phyloP scores from a whole-genome alignment of 768 basidiomycete species.

The Hysterangium stoloniferum region DNA sequence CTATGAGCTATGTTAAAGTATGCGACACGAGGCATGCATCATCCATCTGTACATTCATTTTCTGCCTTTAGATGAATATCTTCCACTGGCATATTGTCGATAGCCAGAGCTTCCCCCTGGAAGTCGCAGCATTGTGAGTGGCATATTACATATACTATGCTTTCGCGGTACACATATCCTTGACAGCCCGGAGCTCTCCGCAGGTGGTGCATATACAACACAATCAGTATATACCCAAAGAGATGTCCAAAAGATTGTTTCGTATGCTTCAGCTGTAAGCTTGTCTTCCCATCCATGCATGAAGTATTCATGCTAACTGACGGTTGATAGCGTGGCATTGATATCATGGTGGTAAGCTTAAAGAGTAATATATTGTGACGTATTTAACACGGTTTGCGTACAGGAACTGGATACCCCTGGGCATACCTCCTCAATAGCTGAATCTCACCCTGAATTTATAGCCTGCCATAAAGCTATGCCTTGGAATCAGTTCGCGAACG shows the following conservation, averaged over 20 bases:
- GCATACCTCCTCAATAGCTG: slow-evolving; percentile 60
- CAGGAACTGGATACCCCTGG: slow-evolving; percentile 83
- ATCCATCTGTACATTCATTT: slow-evolving; percentile 4
- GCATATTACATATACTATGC: not conserved
- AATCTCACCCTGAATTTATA: slow-evolving; percentile 63
- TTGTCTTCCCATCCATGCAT: not conserved
- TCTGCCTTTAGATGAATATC: slow-evolving; percentile 46
- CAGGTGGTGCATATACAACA: slow-evolving; percentile 51
- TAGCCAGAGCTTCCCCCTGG: slow-evolving; percentile 73
- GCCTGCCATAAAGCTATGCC: slow-evolving; percentile 44
- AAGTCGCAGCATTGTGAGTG: slow-evolving; percentile 40
- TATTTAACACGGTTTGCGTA: too few relatives aligned
- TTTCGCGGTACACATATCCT: not conserved
- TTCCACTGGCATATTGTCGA: slow-evolving; percentile 86
- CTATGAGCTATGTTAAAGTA: slow-evolving; percentile 70
- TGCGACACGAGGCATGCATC: slow-evolving; percentile 7
- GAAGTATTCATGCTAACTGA: not conserved
- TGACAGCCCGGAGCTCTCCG: slow-evolving; percentile 41
- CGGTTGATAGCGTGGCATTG: slow-evolving; percentile 54
- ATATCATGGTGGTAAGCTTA: slow-evolving; percentile 46
- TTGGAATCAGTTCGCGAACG: slow-evolving; percentile 47
- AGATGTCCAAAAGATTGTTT: slow-evolving; percentile 52
- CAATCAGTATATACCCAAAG: slow-evolving; percentile 41
- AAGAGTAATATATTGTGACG: not conserved
- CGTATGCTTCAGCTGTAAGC: slow-evolving; percentile 65